Evolutionary conservation across 768 basidiomycete genomes (phyloP).

Genomic region (Kondoa malvinella): DNA sequence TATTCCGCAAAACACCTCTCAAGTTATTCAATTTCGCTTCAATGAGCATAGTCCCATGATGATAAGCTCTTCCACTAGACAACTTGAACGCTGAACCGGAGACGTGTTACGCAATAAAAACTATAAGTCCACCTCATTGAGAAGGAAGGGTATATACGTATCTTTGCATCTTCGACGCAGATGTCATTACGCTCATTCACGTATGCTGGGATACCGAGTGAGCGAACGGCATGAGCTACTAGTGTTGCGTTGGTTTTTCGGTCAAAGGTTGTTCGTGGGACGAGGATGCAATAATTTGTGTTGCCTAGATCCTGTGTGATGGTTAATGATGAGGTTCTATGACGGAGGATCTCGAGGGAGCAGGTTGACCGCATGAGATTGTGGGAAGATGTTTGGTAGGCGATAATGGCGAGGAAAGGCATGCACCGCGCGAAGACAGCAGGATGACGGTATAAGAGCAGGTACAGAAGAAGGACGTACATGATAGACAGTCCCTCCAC

Average conservation of each 20-base stretch:
- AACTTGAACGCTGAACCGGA: constrained; percentile 98
- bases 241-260: constrained; percentile 58
- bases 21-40: constrained; percentile 56
- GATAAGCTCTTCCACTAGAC: constrained; percentile 72
- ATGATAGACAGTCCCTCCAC: constrained; percentile 92
- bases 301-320: constrained; percentile 71
- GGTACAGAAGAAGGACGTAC: constrained; percentile 42
- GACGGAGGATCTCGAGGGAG: too few species aligned
- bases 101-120: constrained; percentile 40
- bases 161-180: constrained; percentile 70
- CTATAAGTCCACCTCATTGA: background rate
- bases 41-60: constrained; percentile 97
- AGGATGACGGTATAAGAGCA: too few species aligned
- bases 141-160: constrained; percentile 39
- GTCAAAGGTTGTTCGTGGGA: constrained; percentile 65
- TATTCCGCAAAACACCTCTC: constrained; percentile 50
- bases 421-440: too few species aligned
- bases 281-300: constrained; percentile 87
- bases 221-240: constrained; percentile 57
- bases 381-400: too few species aligned
- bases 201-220: constrained; percentile 51
- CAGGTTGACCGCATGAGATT: too few species aligned
- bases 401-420: too few species aligned
- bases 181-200: constrained; percentile 87
- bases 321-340: background rate